Evolutionary conservation across 2,329 filamentous ascomycete genomes (phyloP).

Genomic region (Pseudogymnoascus sp.): DNA sequence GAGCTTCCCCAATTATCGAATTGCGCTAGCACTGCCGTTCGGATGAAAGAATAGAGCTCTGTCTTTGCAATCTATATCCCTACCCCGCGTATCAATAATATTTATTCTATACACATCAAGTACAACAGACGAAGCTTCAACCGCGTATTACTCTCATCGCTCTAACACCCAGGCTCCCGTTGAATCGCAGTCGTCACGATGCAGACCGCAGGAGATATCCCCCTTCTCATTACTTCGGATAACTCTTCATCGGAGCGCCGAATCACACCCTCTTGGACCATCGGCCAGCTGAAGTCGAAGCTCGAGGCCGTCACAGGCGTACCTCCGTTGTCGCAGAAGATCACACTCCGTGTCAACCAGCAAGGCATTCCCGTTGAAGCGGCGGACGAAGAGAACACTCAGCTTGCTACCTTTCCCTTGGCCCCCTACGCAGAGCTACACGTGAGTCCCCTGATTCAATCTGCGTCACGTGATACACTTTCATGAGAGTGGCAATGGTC

Average conservation of each 20-base stretch:
- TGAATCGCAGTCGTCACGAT: constrained; percentile 17
- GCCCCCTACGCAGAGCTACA: constrained; percentile 69
- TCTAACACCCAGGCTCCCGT: not conserved
- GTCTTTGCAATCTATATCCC: not conserved
- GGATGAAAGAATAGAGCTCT: constrained; percentile 2
- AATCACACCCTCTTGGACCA: constrained; percentile 85
- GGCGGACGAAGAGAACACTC: constrained; percentile 61
- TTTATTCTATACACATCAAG: not conserved
- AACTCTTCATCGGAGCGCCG: constrained; percentile 79
- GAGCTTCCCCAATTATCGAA: not conserved
- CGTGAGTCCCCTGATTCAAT: constrained; percentile 46
- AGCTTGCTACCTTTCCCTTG: constrained; percentile 57
- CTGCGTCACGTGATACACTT: not conserved
- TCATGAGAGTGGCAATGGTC: not conserved
- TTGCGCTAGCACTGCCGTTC: not conserved
- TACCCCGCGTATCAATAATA: not conserved
- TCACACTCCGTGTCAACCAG: constrained; percentile 61
- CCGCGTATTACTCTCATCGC: not conserved
- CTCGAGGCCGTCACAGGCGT: constrained; percentile 91
- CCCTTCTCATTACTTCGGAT: constrained; percentile 66
- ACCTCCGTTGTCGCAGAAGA: constrained; percentile 67
- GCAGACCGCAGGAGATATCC: constrained; percentile 59
- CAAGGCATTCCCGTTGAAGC: constrained; percentile 59
- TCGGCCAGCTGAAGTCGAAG: constrained; percentile 74
- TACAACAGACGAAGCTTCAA: not conserved